Base-by-base conservation (phyloP, 2,329 filamentous ascomycete species). In the Cladophialophora exuberans region DNA sequence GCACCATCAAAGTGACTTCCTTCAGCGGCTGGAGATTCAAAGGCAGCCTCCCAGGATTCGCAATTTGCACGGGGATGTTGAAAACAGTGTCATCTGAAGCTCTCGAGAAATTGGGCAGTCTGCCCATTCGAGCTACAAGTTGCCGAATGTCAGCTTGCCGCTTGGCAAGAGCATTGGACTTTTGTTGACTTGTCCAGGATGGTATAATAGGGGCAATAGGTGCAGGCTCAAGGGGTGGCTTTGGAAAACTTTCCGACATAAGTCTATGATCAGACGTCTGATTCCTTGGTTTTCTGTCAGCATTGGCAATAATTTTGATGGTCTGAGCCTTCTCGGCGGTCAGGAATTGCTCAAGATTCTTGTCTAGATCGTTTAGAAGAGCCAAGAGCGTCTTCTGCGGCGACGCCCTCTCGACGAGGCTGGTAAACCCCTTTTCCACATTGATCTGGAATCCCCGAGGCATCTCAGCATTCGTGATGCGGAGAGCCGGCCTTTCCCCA, bases 371-470 rank as follows among this genome's bases (percentile, higher is more conserved):
- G 65, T 89, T 88, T 60, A 88, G 80, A 60, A 88, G 76, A 13
- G 79, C 77, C 43, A 93, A 73, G 0, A 94, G 72, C 0, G 86
- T 89, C 4, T 73, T 79, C 3, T 73, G 73, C 36, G 80, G 76
- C 38, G 70, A 65, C 23, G n/a, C n/a, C n/a, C 82, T 80, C 35
- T 79, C 70, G 0, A 83, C 83, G 46, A 93, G 77, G 33, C 73
- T 76, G 57, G 86, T 82, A 75, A 90, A 94, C 6, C 88, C 89
- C 60, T 77, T 79, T 67, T 91, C 88, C 31, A 94, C 82, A 70
- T 92, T 93, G 69, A 89, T 81, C 65, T 86, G 81, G 67, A 88
- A 92, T 1, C 84, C 86, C 57, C 85, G 77, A 2, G 85, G 86
- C 64, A 90, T 89, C 62, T 85, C 85, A 59, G 81, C 80, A 66